These are phyloP conservation scores for Jatropha podagrica DNA, from an alignment of 441 rosid genomes.

Conservation along the genomic window DNA sequence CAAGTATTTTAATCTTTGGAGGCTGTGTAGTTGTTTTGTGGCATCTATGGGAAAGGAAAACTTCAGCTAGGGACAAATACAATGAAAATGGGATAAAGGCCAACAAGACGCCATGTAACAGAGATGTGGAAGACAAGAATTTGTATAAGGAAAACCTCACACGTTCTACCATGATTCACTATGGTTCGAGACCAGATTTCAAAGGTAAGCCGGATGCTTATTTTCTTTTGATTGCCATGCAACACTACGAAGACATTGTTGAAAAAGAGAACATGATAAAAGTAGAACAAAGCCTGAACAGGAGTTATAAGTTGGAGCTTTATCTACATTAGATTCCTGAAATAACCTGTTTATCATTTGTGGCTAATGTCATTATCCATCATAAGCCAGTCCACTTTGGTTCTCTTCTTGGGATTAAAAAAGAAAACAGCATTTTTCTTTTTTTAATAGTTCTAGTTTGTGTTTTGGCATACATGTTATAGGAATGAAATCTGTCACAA, in stretches of 20 bases:
- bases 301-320: too few species aligned
- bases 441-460: too few species aligned
- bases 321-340: too few species aligned
- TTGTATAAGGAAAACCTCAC: slow-evolving; percentile 19
- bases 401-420: neutral
- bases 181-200: slow-evolving; percentile 82
- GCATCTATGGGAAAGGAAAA: slow-evolving; percentile 58
- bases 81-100: slow-evolving; percentile 18
- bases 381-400: neutral
- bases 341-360: too few species aligned
- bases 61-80: slow-evolving; percentile 25
- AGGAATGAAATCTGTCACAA: neutral
- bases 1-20: slow-evolving; percentile 63
- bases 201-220: slow-evolving; percentile 42
- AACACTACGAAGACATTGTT: neutral
- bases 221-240: neutral
- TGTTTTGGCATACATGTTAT: neutral
- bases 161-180: slow-evolving; percentile 37
- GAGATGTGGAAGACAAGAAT: slow-evolving; percentile 19
- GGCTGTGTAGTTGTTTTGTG: slow-evolving; percentile 66
- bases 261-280: neutral
- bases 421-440: neutral
- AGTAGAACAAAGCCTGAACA: neutral
- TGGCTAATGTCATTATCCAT: neutral
- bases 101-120: slow-evolving; percentile 15